Evolutionary conservation across 169 alveolate genomes (phyloP).

Genomic region (Plasmodium sp.): DNA sequence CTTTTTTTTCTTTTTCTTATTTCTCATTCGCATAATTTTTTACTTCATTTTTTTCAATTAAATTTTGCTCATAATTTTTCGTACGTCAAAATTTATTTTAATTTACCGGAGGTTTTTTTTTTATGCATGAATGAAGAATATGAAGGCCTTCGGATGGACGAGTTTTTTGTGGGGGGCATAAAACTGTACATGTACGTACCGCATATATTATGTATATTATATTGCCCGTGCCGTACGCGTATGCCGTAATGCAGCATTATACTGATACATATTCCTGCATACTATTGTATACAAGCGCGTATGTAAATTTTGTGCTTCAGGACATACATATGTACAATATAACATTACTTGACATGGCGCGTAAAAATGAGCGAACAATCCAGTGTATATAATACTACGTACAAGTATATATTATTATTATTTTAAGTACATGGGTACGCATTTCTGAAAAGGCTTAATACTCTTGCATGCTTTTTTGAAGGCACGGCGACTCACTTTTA

Average conservation of each 20-base stretch:
- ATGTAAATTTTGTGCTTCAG: background rate
- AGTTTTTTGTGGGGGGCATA: background rate
- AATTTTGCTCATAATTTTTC: background rate
- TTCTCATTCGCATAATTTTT: background rate
- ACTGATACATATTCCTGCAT: background rate
- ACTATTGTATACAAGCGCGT: background rate
- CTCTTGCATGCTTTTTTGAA: background rate
- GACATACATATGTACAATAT: background rate
- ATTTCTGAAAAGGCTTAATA: background rate
- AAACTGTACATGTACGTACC: background rate
- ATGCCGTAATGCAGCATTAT: background rate
- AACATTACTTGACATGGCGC: background rate
- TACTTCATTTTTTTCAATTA: background rate
- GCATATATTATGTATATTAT: background rate
- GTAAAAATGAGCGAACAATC: background rate
- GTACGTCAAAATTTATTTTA: background rate
- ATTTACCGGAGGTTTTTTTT: background rate
- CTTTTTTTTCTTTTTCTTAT: background rate
- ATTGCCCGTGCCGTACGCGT: background rate
- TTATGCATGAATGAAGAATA: background rate
- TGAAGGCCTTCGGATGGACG: background rate
- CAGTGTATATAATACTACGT: background rate
- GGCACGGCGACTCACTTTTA: background rate
- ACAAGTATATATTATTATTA: background rate
- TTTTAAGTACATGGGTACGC: background rate